Base-by-base conservation (phyloP, 2,329 filamentous ascomycete genomes). In the Beauveria medogensis region DNA sequence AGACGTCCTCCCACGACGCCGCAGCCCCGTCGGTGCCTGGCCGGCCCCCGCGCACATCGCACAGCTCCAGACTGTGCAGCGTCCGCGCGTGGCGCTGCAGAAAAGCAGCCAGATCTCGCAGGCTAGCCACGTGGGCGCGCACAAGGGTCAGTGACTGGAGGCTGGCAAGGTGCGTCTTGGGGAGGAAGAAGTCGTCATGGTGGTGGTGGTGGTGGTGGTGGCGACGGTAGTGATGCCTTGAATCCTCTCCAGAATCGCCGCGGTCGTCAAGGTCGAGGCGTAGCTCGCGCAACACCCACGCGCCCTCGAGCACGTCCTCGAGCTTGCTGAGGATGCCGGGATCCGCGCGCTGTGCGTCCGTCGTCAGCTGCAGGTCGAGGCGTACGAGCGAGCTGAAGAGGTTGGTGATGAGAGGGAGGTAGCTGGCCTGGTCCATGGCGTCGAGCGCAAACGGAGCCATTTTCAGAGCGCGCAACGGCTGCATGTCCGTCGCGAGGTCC, bases 341-440 rank as follows among this genome's bases (percentile, higher is more conserved):
- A 46, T 58, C 55, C 20, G 22, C 30, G 44, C 30, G 44, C 55
- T 41, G 55, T 34, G 55, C 34, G 10, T 20, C n/a, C n/a, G 44
- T 16, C 22, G 55, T 41, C n/a, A 58, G n/a, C 28, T 22, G 41
- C 30, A 58, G 34, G 55, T 58, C 55, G 12, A 58, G 55, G 8
- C 46, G 55, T 30, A 41, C 30, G 26, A 58, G 55, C 55, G 55
- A 58, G 55, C 51, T 40, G 55, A 58, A 58, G 24, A 58, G 28
- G 55, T 58, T 58, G 30, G 55, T 2, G 22, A 58, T n/a, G 44
- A 58, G 55, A 34, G 55, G 55, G 14, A 58, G 55, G 46, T 50
- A 58, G 44, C 55, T 47, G 18, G 46, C 44, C 44, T 50, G 55
- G 44, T 58, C 46, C 55, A 58, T 58, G 55, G 43, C 55, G 2